phyloP scores from a whole-genome alignment of 192 early-diverging fungal species.

The Backusella liffmaniae region DNA sequence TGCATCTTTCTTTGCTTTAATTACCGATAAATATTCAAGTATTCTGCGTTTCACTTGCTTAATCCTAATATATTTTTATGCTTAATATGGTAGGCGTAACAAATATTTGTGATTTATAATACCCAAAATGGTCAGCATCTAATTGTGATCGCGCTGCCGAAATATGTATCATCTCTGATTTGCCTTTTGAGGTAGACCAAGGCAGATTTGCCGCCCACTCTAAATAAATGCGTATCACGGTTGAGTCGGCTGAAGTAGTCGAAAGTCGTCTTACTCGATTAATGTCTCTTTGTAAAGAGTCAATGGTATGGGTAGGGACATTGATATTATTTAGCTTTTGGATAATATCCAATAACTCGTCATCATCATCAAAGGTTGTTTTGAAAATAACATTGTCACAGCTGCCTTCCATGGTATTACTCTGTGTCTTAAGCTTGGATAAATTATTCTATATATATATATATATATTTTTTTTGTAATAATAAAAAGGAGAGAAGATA shows the following conservation, averaged over 20 bases:
- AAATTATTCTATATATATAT: neutral
- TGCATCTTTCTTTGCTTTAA: conserved; percentile 65
- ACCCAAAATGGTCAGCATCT: conserved; percentile 74
- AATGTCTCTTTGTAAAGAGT: conserved; percentile 58
- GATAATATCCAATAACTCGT: conserved; percentile 60
- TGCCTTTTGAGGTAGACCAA: conserved; percentile 53
- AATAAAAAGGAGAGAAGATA: neutral
- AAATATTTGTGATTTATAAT: conserved; percentile 38
- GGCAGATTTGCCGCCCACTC: conserved; percentile 76
- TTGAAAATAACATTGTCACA: neutral
- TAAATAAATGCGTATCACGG: conserved; percentile 72
- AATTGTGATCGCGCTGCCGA: conserved; percentile 60
- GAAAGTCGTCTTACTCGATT: conserved; percentile 65
- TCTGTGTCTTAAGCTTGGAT: neutral
- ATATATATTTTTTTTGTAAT: neutral
- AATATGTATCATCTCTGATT: conserved; percentile 52
- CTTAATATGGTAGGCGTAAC: conserved; percentile 46
- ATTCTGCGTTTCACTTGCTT: conserved; percentile 82
- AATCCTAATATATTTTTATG: conserved; percentile 23
- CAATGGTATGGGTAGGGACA: conserved; percentile 56
- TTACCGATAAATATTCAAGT: conserved; percentile 79
- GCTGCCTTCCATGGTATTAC: neutral
- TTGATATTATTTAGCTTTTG: conserved; percentile 54
- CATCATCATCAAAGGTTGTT: conserved; percentile 44
- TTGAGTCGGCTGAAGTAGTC: conserved; percentile 71